Percentiles rank a stretch among this genome's conserved stretches.
Conservation (phyloP, 2,329 filamentous ascomycete species). For the Colletotrichum theobromicola region DNA sequence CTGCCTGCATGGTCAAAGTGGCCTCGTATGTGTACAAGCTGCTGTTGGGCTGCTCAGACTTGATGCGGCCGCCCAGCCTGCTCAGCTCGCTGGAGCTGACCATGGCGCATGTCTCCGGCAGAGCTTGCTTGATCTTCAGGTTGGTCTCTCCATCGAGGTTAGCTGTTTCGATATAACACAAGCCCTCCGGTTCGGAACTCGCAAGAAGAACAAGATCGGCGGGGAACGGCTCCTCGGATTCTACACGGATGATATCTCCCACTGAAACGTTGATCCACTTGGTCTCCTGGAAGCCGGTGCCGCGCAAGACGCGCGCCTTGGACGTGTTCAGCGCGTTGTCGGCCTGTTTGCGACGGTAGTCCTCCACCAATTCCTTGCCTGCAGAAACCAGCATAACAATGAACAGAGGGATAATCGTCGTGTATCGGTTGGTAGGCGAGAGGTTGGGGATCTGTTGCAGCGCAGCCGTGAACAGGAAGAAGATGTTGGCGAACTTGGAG, state of each 20-base stretch:
- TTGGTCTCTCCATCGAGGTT: constrained; percentile 99
- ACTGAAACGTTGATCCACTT: constrained; percentile 95
- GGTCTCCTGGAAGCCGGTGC: constrained; percentile 82
- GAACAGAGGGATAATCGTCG: constrained; percentile 91
- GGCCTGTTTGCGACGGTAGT: constrained; percentile 86
- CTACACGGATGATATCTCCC: constrained; percentile 89
- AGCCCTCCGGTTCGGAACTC: constrained; percentile 93
- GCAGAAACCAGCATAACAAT: constrained; percentile 95
- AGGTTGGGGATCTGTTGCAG: constrained; percentile 95
- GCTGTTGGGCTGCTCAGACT: constrained; percentile 97
- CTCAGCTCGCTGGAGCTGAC: constrained; percentile 88
- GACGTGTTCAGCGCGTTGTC: constrained; percentile 89
- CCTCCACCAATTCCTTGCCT: constrained; percentile 91
- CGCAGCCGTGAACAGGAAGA: constrained; percentile 96
- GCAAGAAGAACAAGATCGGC: constrained; percentile 91
- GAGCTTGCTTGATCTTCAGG: constrained; percentile 96
- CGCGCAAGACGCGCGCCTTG: constrained; percentile 81
- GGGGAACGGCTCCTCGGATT: constrained; percentile 94
- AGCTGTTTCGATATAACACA: constrained; percentile 98
- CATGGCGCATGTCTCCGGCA: constrained; percentile 88
- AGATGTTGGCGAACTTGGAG: constrained; percentile 98
- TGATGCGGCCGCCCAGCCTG: constrained; percentile 82
- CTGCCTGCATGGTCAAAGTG: constrained; percentile 87
- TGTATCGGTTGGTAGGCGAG: constrained; percentile 93
- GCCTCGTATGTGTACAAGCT: constrained; percentile 98